Percentiles rank a stretch among this genome's conserved stretches.
These are phyloP conservation scores for Pisolithus sp. DNA, from an alignment of 768 basidiomycete species.

Conservation along the genomic window DNA sequence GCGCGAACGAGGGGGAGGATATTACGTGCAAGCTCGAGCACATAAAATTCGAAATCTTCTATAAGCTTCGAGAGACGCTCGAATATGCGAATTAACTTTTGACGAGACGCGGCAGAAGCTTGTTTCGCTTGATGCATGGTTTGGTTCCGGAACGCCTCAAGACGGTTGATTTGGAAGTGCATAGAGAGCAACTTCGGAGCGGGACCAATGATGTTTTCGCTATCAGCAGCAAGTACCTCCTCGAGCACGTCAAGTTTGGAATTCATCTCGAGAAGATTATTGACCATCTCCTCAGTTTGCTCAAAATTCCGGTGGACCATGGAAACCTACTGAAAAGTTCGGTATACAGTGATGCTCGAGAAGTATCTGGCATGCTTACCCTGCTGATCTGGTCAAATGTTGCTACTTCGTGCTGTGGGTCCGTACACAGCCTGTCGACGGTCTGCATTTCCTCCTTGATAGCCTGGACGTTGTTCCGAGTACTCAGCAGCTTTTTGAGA, in stretches of 20 bases:
- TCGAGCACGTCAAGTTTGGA: constrained; percentile 74
- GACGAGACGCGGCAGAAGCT: constrained; percentile 58
- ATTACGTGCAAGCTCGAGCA: constrained; percentile 69
- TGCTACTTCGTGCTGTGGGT: constrained; percentile 68
- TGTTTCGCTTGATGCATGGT: constrained; percentile 92
- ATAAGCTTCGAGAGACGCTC: constrained; percentile 79
- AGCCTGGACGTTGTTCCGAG: constrained; percentile 69
- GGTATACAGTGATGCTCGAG: background rate
- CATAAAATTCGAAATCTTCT: constrained; percentile 78
- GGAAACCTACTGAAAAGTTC: constrained; percentile 58
- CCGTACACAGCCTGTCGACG: constrained; percentile 68
- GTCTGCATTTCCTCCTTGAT: constrained; percentile 83
- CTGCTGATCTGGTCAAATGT: constrained; percentile 96
- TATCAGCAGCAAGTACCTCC: constrained; percentile 69
- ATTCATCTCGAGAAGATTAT: constrained; percentile 90
- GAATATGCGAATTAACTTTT: constrained; percentile 73
- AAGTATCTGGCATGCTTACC: constrained; percentile 41
- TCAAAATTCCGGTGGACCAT: constrained; percentile 93
- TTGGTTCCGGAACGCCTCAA: constrained; percentile 91
- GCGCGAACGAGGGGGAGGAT: constrained; percentile 73
- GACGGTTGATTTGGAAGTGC: constrained; percentile 86
- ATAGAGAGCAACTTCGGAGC: constrained; percentile 84
- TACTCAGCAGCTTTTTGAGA: constrained; percentile 71
- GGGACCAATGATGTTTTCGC: constrained; percentile 74
- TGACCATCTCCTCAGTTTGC: constrained; percentile 92